Base-by-base conservation (phyloP, 2,329 filamentous ascomycete species). In the Talaromyces sp. region DNA sequence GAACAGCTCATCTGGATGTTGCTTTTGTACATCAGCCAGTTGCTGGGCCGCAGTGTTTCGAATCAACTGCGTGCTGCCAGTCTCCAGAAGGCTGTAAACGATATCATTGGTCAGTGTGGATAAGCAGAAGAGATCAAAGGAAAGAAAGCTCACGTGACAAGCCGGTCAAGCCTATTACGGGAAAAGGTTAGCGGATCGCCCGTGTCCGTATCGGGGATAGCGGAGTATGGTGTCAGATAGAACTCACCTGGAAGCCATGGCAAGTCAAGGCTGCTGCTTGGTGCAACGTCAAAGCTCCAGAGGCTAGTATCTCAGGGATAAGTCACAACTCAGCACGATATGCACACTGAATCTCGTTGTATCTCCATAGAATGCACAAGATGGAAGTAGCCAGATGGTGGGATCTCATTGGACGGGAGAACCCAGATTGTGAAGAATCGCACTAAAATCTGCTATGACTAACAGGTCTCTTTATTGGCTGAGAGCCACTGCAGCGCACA, bases 21-120 rank as follows among this genome's bases (percentile, higher is more conserved):
- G 91, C 75, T 97, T 98, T 78, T 99, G 96, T 77, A 96, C 95
- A 78, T 99, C 95, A 66, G 93, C 95, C 66, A 99, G 84, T 79
- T 99, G 95, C 73, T 96, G 92, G 66, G 96, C 95, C 66, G 95
- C 96, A 66, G 95, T 99, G 73, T 97, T 96, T 69, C 96, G 89
- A 74, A 99, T 98, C 68, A 99, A 83, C 74, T 90, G 89, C 65
- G 95, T 99, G 79, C 93, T 98, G 70, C 95, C 95, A 63, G 95
- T 98, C 83, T 99, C 95, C 70, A 99, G 88, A 75, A 99, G 87
- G 67, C 93, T 96, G 76, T 40, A 54, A 57, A 66, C 63, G 68
- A 69, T 67, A 14, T 54, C 50, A 54, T 54, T 54, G 50, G 50
- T 54, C 50, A 54, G 50, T 35, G 31, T 54, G 18, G 3, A 28